Conservation (phyloP, 2,329 filamentous ascomycete genomes). For the Ascomycota sp. region DNA sequence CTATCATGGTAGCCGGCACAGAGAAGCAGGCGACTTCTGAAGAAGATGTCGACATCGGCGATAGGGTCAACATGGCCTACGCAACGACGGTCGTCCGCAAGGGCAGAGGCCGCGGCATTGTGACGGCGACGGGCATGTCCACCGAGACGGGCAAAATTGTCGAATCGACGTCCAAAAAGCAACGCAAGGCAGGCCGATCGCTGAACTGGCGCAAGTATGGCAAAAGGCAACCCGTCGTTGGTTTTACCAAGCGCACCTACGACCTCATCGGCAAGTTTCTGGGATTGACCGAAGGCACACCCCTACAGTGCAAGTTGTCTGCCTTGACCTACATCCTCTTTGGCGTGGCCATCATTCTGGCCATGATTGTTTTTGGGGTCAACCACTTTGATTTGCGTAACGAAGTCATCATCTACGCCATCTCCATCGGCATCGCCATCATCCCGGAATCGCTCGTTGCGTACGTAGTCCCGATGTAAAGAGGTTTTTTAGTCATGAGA, state of each 20-base stretch:
- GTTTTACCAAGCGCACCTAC: slow-evolving; percentile 23
- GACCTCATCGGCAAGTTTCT: slow-evolving; percentile 36
- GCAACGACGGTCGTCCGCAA: slow-evolving; percentile 54
- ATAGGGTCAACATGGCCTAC: slow-evolving; percentile 56
- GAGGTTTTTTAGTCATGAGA: background rate
- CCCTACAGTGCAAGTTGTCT: slow-evolving; percentile 57
- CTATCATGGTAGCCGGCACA: slow-evolving; percentile 21
- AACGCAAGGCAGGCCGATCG: slow-evolving; percentile 31
- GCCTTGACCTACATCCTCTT: slow-evolving; percentile 62
- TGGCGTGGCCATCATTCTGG: slow-evolving; percentile 40
- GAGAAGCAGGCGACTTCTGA: slow-evolving; percentile 24
- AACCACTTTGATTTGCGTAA: slow-evolving; percentile 30
- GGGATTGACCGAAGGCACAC: slow-evolving; percentile 46
- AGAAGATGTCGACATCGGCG: slow-evolving; percentile 42
- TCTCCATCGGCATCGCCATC: slow-evolving; percentile 38
- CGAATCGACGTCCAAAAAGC: slow-evolving; percentile 29
- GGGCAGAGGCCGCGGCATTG: slow-evolving; percentile 52
- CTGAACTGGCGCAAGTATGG: slow-evolving; percentile 33
- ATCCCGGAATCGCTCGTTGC: slow-evolving; percentile 46
- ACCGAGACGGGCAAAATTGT: slow-evolving; percentile 55
- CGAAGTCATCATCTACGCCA: slow-evolving; percentile 37
- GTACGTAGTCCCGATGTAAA: slow-evolving; percentile 12
- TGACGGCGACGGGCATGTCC: slow-evolving; percentile 50
- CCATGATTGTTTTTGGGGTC: slow-evolving; percentile 36
- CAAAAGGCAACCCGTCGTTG: slow-evolving; percentile 26